A percentile compares a stretch with the other conserved stretches of the same genome.
Evolutionary conservation across 2,329 filamentous ascomycete genomes (phyloP).

Genomic region (Sporothrix brunneoviolacea): DNA sequence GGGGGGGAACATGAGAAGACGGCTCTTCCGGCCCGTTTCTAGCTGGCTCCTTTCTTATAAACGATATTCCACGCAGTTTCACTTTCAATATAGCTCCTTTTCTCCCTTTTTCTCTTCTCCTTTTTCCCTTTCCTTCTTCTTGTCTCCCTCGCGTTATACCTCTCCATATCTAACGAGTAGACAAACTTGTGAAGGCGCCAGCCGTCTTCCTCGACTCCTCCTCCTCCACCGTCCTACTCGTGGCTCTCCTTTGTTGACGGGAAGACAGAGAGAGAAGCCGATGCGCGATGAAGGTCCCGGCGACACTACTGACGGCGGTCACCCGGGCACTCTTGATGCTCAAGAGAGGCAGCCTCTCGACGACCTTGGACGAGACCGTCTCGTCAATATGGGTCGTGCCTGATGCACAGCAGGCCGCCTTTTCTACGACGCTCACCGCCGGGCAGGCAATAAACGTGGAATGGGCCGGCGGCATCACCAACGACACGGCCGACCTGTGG

Average conservation of each 20-base stretch:
- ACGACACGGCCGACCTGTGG: constrained; percentile 4
- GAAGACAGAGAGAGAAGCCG: too few relatives aligned
- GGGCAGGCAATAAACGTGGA: not conserved
- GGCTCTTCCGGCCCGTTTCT: too few relatives aligned
- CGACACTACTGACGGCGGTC: too few relatives aligned
- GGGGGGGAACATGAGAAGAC: too few relatives aligned
- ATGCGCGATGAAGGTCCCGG: constrained; percentile 2
- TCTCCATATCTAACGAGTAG: not conserved
- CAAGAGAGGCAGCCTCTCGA: too few relatives aligned
- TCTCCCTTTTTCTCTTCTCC: not conserved
- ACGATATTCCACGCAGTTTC: too few relatives aligned
- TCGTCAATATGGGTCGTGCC: constrained; percentile 5
- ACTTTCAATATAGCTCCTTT: not conserved
- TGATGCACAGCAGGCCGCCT: not conserved
- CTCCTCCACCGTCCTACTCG: not conserved
- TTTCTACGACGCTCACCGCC: not conserved
- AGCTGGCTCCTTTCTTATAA: too few relatives aligned
- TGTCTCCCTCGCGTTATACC: not conserved
- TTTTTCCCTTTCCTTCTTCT: not conserved
- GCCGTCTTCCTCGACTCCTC: not conserved
- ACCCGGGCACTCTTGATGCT: too few relatives aligned
- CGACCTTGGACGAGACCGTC: not conserved
- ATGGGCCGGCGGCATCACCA: not conserved
- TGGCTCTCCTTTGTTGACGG: too few relatives aligned
- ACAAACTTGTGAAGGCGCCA: constrained; percentile 1